These are phyloP conservation scores for Hygrophorus russula DNA, from an alignment of 768 basidiomycete species.

Conservation along the genomic window DNA sequence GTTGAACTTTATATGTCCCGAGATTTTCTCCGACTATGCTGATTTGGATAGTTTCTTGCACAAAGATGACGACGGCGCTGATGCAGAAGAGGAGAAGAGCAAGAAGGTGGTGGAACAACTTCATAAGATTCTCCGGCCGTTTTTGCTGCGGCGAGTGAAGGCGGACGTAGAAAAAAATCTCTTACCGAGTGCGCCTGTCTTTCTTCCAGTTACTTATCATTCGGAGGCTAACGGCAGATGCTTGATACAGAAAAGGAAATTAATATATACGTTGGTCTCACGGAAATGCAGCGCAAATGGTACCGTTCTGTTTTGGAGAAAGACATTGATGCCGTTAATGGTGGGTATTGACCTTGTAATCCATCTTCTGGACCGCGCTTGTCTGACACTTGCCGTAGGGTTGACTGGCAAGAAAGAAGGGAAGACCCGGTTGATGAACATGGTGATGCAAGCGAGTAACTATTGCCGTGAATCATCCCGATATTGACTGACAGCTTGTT, in stretches of 20 bases:
- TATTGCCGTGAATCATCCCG: neutral
- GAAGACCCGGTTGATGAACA: constrained; percentile 94
- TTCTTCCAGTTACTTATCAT: neutral
- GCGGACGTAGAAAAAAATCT: constrained; percentile 94
- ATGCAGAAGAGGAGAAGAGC: constrained; percentile 72
- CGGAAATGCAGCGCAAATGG: constrained; percentile 98
- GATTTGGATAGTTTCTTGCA: constrained; percentile 93
- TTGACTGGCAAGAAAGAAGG: constrained; percentile 97
- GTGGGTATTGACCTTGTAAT: constrained; percentile 24
- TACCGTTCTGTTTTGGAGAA: constrained; percentile 93
- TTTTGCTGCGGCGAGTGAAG: constrained; percentile 90
- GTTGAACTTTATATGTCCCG: constrained; percentile 93
- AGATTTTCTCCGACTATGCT: constrained; percentile 84
- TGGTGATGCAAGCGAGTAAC: constrained; percentile 85
- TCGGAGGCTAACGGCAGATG: constrained; percentile 1
- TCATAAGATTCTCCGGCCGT: constrained; percentile 93
- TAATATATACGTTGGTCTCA: constrained; percentile 94
- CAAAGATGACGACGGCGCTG: constrained; percentile 61
- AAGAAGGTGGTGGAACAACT: constrained; percentile 93
- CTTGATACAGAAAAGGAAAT: constrained; percentile 81
- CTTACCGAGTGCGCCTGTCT: constrained; percentile 58
- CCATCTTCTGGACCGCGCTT: neutral
- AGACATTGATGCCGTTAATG: constrained; percentile 98
- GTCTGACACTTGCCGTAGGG: constrained; percentile 29
- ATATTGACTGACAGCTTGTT: neutral